phyloP scores from a whole-genome alignment of 768 basidiomycete genomes.

The Tulasnella sp. region DNA sequence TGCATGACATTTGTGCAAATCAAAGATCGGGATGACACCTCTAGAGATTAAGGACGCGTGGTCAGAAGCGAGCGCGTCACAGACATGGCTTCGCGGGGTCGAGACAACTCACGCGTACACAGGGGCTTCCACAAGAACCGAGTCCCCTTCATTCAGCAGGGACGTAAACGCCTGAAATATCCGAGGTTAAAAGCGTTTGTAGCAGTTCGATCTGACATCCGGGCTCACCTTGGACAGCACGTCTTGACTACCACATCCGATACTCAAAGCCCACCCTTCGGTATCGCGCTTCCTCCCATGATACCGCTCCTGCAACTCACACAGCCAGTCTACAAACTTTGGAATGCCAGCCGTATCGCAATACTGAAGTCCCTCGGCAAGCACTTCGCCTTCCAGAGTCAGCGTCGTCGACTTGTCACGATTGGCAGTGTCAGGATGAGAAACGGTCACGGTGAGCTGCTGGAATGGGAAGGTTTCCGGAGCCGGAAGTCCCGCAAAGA shows the following conservation, averaged over 20 bases:
- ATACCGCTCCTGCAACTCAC: slow-evolving; percentile 56
- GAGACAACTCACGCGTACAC: slow-evolving; percentile 41
- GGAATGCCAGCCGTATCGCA: slow-evolving; percentile 61
- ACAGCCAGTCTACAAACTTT: slow-evolving; percentile 57
- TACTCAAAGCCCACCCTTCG: slow-evolving; percentile 65
- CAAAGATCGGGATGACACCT: slow-evolving; percentile 59
- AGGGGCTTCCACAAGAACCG: slow-evolving; percentile 74
- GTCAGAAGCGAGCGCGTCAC: not conserved
- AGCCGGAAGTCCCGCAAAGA: slow-evolving; percentile 90
- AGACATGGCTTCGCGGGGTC: not conserved
- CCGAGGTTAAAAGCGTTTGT: not conserved
- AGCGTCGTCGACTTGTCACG: not conserved
- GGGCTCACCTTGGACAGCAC: slow-evolving; percentile 68
- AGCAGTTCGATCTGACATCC: not conserved
- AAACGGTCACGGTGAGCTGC: slow-evolving; percentile 57
- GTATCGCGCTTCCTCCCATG: slow-evolving; percentile 52
- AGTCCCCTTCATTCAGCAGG: slow-evolving; percentile 69
- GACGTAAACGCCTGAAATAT: slow-evolving; percentile 53
- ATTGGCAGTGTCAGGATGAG: slow-evolving; percentile 32
- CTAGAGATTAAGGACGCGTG: slow-evolving; percentile 31
- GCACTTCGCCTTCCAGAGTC: slow-evolving; percentile 45
- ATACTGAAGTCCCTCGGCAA: slow-evolving; percentile 66
- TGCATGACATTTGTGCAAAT: slow-evolving; percentile 46
- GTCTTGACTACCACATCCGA: slow-evolving; percentile 86
- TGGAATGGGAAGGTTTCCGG: slow-evolving; percentile 82